phyloP scores from a whole-genome alignment of 169 alveolate species.

The Plasmodium adleri region DNA sequence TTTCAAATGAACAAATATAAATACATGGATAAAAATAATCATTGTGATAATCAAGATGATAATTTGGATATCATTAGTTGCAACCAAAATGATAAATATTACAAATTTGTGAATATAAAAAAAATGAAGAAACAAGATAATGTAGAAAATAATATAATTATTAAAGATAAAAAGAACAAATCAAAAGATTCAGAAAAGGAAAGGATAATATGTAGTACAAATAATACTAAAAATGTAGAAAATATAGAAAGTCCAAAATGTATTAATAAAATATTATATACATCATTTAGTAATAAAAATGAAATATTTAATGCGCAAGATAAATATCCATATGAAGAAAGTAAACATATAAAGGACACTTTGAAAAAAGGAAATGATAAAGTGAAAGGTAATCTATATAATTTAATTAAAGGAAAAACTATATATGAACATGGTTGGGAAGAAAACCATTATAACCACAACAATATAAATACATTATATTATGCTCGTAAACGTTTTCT shows the following conservation, averaged over 20 bases:
- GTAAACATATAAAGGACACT: not conserved
- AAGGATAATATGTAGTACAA: not conserved
- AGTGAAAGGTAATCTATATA: conserved; percentile 16
- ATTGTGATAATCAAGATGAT: too few species aligned
- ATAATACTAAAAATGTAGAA: not conserved
- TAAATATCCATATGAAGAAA: not conserved
- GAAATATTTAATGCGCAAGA: conserved; percentile 6
- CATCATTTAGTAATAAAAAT: not conserved
- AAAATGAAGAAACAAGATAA: not conserved
- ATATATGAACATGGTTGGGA: conserved; percentile 3
- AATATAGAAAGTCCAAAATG: not conserved
- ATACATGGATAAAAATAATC: too few species aligned
- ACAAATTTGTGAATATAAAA: not conserved
- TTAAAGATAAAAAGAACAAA: not conserved
- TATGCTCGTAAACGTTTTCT: conserved; percentile 26
- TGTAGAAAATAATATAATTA: not conserved
- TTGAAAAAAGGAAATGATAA: not conserved
- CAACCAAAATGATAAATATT: too few species aligned
- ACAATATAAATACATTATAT: conserved; percentile 19
- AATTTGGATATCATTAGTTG: too few species aligned
- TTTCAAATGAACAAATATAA: too few species aligned
- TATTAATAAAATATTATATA: not conserved
- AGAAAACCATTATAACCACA: conserved; percentile 21
- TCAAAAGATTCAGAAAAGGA: not conserved
- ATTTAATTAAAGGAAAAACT: conserved; percentile 36